Base-by-base conservation (phyloP, 352 stramenopile species). In the Globisporangium middletonii region DNA sequence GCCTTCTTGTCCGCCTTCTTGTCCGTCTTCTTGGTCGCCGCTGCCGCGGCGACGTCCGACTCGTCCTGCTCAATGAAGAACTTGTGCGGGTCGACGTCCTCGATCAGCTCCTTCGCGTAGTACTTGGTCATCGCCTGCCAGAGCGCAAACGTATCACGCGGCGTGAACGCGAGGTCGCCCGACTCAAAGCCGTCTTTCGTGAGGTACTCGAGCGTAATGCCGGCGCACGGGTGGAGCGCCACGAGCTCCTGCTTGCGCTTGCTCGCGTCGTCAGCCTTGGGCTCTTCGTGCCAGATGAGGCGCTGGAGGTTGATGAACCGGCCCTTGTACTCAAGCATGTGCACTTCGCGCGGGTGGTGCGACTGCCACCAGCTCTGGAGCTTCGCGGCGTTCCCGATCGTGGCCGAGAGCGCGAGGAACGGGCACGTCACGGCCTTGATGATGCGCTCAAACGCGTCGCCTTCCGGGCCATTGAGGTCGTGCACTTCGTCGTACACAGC, bases 401-500 rank as follows among this genome's bases (percentile, higher is more conserved):
- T 99, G 44, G 97, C 97, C 73, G 94, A 99, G 16, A 99, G 82
- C n/a, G 96, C 97, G 60, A 99, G 68, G 64, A 98, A 97, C 16
- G 96, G 96, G 61, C 97, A 99, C 59, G 90, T 97, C 48, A 96
- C 92, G 12, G 83, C 79, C 70, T 97, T 97, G 53, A 98, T 87
- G 57, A 98, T 97, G 50, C 95, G 86, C 73, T 98, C 94, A n/a
- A 98, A 74, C 4, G 95, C 92, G 69, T 97, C 95, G 57, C 97
- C 97, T 67, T 99, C 96, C 0, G 94, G 81, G 50, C 96, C 96
- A 74, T 99, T 98, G 46, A 99, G 70, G 55, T 97, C 97, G 73
- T 99, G 97, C 6, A 99, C 96, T 74, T 99, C 97, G 75, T 99
- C 97, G 63, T 98, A 97, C 30, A 99, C 95, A 2, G 97, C 90